Evolutionary conservation across 2,329 filamentous ascomycete species (phyloP).

Genomic region (Diaporthe sp.): DNA sequence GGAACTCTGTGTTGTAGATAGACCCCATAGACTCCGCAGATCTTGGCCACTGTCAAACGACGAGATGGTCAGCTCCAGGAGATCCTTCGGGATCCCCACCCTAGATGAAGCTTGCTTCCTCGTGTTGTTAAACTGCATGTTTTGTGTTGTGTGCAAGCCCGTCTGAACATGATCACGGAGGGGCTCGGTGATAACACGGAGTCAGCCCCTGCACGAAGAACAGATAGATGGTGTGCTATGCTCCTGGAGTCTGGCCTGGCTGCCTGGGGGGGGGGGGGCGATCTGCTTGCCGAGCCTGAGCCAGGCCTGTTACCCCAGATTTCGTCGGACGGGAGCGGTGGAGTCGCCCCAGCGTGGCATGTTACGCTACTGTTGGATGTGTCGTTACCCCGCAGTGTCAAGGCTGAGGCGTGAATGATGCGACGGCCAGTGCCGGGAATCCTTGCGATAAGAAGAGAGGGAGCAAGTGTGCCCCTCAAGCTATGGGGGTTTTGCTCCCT

Average conservation of each 20-base stretch:
- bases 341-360: conserved; percentile 29
- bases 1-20: not conserved
- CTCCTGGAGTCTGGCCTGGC: not conserved
- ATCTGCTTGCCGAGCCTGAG: conserved; percentile 5
- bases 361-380: conserved; percentile 13
- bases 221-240: not conserved
- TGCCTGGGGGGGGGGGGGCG: not conserved
- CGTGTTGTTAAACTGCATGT: not conserved
- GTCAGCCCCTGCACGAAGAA: not conserved
- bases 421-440: conserved; percentile 7
- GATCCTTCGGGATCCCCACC: conserved; percentile 17
- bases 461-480: not conserved
- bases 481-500: not conserved
- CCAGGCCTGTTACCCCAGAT: conserved; percentile 34
- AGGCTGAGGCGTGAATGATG: conserved; percentile 20
- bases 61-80: conserved; percentile 13
- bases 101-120: not conserved
- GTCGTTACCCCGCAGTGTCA: conserved; percentile 27
- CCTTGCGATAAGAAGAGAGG: conserved; percentile 2
- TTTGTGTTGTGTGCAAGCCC: not conserved
- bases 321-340: conserved; percentile 36
- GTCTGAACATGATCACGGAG: not conserved
- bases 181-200: conserved; percentile 26
- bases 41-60: conserved; percentile 5
- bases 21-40: not conserved